Evolutionary conservation across 2,329 filamentous ascomycete species (phyloP).

Genomic region (Dryadomyces quercivorus): DNA sequence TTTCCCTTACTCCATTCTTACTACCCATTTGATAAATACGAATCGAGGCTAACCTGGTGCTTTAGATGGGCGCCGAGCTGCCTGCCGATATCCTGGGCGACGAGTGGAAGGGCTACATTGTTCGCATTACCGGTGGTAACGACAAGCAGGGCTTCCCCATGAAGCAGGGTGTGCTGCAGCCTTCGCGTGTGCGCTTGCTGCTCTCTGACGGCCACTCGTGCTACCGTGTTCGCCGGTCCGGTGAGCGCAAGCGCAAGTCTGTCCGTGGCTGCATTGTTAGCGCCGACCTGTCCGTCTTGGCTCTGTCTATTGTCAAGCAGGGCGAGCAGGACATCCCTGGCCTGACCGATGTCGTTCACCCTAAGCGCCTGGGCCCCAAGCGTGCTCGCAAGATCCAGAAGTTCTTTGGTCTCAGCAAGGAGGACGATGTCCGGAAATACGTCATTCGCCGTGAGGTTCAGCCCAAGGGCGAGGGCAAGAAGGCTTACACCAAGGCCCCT

Average conservation of each 20-base stretch:
- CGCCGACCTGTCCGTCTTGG: slow-evolving; percentile 88
- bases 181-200: slow-evolving; percentile 95
- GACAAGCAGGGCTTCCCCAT: slow-evolving; percentile 99
- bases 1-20: neutral
- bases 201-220: slow-evolving; percentile 95
- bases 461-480: slow-evolving; percentile 95
- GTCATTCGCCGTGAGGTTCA: slow-evolving; percentile 98
- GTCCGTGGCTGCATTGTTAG: slow-evolving; percentile 98
- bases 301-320: slow-evolving; percentile 95
- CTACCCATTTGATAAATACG: neutral
- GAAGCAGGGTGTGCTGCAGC: slow-evolving; percentile 99
- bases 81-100: slow-evolving; percentile 90
- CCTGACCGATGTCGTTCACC: slow-evolving; percentile 93
- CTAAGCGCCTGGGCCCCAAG: slow-evolving; percentile 99
- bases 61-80: slow-evolving; percentile 79
- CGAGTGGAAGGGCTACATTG: slow-evolving; percentile 99
- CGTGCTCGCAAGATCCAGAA: slow-evolving; percentile 98
- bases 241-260: slow-evolving; percentile 99
- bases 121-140: slow-evolving; percentile 99
- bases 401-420: slow-evolving; percentile 99
- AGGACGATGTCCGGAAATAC: slow-evolving; percentile 99
- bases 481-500: slow-evolving; percentile 98
- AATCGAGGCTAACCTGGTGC: neutral
- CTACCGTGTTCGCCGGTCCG: slow-evolving; percentile 95
- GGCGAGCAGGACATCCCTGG: slow-evolving; percentile 89